A percentile compares a stretch with the other conserved stretches of the same genome.
phyloP scores from a whole-genome alignment of 1,284 basidiomycete species.

The Pseudozyma hubeiensis region DNA sequence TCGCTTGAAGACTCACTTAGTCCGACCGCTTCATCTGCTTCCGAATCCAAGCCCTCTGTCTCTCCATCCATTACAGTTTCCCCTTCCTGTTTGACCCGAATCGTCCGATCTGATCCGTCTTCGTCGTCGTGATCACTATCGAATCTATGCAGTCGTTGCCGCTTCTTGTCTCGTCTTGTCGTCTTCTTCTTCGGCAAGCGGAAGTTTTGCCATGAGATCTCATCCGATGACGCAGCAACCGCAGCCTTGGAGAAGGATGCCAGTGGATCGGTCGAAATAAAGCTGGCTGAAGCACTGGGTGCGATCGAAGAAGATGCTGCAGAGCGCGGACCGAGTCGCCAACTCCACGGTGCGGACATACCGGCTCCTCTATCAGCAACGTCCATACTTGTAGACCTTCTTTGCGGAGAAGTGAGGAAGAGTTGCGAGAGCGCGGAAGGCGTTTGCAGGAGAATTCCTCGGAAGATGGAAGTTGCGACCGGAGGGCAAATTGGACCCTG shows the following conservation, averaged over 20 bases:
- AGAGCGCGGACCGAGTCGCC: conserved; percentile 22
- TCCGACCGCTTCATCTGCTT: conserved; percentile 16
- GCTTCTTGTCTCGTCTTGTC: conserved; percentile 3
- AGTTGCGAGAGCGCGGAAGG: too few relatives aligned
- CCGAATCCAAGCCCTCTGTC: conserved; percentile 3
- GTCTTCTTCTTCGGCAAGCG: not conserved
- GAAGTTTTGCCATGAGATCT: conserved; percentile 33
- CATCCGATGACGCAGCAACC: conserved; percentile 5
- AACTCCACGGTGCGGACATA: conserved; percentile 20
- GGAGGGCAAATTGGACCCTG: conserved; percentile 15
- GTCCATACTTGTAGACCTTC: too few relatives aligned
- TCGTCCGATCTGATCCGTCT: conserved; percentile 2
- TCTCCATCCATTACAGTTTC: not conserved
- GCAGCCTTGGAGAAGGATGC: conserved; percentile 17
- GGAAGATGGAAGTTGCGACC: conserved; percentile 4
- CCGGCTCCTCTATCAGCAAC: not conserved
- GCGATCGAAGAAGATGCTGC: conserved; percentile 20
- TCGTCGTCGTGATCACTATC: conserved; percentile 20
- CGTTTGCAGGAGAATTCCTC: not conserved
- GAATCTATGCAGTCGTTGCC: conserved; percentile 20
- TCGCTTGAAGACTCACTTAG: conserved; percentile 16
- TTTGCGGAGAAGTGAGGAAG: not conserved
- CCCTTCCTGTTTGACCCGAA: conserved; percentile 3
- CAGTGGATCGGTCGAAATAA: conserved; percentile 12
- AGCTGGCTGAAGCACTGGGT: conserved; percentile 10